Conservation (phyloP, 257 asterid species). For the Nicotiana attenuata region DNA sequence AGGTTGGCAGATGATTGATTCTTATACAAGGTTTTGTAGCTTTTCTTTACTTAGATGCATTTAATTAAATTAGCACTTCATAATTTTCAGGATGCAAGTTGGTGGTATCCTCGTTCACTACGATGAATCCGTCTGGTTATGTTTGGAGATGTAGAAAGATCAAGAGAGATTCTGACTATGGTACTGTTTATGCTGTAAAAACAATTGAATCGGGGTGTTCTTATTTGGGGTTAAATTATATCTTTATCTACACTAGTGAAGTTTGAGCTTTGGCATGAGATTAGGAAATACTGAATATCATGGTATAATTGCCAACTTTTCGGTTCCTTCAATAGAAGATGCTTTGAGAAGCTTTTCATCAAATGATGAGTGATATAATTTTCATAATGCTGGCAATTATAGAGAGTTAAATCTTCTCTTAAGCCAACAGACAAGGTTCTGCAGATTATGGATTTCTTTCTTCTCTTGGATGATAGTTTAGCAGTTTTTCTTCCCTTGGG, state of each 20-base stretch:
- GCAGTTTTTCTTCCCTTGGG: background rate
- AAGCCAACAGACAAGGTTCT: slow-evolving; percentile 26
- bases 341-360: background rate
- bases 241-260: background rate
- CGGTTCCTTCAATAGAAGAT: background rate
- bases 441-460: background rate
- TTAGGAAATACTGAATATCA: background rate
- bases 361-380: background rate
- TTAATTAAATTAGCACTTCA: slow-evolving; percentile 38
- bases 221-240: background rate
- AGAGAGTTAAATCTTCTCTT: slow-evolving; percentile 2
- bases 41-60: slow-evolving; percentile 21
- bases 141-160: background rate
- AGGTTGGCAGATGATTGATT: slow-evolving; percentile 20
- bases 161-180: background rate
- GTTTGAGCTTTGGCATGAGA: background rate
- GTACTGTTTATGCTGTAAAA: background rate
- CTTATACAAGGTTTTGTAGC: slow-evolving; percentile 21
- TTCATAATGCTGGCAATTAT: background rate
- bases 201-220: background rate
- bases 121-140: slow-evolving; percentile 38
- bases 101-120: slow-evolving; percentile 28
- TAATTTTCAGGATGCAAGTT: slow-evolving; percentile 55
- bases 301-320: background rate
- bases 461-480: background rate